phyloP scores from a whole-genome alignment of 371 early-diverging fungal genomes.

The Zychaea mexicana region DNA sequence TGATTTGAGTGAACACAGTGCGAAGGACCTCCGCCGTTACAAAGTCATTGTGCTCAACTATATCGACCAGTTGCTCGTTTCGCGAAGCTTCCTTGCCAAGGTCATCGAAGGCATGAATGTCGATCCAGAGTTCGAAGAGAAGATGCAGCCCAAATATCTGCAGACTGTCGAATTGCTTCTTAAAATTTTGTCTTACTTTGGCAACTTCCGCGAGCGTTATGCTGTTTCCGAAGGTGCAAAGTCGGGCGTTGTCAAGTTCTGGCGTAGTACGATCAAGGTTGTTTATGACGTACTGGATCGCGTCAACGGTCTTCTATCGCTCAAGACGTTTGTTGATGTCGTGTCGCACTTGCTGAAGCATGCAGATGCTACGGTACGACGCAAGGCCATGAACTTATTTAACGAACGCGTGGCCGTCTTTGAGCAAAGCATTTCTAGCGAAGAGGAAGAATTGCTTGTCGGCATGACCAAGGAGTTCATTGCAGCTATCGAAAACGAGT shows the following conservation, averaged over 20 bases:
- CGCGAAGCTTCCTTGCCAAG: constrained; percentile 67
- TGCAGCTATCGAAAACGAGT: constrained; percentile 45
- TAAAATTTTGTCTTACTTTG: constrained; percentile 59
- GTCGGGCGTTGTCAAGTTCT: constrained; percentile 54
- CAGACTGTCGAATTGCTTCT: constrained; percentile 49
- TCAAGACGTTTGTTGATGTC: constrained; percentile 74
- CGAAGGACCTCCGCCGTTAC: constrained; percentile 77
- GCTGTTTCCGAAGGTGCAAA: constrained; percentile 35
- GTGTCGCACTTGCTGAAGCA: constrained; percentile 70
- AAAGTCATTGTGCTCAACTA: constrained; percentile 75
- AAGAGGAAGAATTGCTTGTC: constrained; percentile 47
- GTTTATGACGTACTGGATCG: constrained; percentile 76
- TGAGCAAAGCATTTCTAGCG: constrained; percentile 39
- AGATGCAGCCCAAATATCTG: constrained; percentile 57
- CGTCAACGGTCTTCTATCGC: constrained; percentile 75
- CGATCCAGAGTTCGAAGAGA: constrained; percentile 32
- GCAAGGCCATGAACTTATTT: constrained; percentile 82
- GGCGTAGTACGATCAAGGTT: constrained; percentile 62
- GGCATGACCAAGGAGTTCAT: constrained; percentile 51
- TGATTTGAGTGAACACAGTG: constrained; percentile 54
- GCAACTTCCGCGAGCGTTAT: constrained; percentile 41
- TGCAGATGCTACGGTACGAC: constrained; percentile 68
- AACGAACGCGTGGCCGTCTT: constrained; percentile 65
- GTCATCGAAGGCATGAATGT: constrained; percentile 42
- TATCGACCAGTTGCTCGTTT: constrained; percentile 63